Base-by-base conservation (phyloP, 2,329 filamentous ascomycete species). In the Trichoderma brevicompactum region DNA sequence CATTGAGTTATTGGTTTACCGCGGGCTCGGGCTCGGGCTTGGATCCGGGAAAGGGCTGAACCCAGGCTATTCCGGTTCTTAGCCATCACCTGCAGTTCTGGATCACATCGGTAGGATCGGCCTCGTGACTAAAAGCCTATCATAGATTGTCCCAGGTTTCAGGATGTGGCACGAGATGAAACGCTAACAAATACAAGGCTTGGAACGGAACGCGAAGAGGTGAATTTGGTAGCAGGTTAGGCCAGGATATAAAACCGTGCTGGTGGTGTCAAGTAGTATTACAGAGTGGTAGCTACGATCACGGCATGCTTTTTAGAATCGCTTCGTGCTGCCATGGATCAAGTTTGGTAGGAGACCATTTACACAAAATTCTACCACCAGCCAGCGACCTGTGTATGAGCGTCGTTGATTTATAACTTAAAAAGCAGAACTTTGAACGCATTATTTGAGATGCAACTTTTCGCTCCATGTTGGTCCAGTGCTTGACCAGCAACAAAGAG, bases 71-170 rank as follows among this genome's bases (percentile, higher is more conserved):
- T 49, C 46, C 46, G 7, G 46, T 49, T 44, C 53, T 56, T 43
- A 6, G 3, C n/a, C 17, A 56, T 56, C 40, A 55, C 52, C 38
- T 55, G 52, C 52, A 55, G 17, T 40, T 55, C 36, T 55, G 52
- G 38, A 55, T 41, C 52, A 40, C 36, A 55, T 41, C 38, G 36
- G 8, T 7, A 15, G 36, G 36, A 41, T 55, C 17, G 23, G 23
- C 41, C 53, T 56, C 53, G 40, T 56, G 53, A 56, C 53, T 17
- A 34, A 8, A 38, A 36, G 49, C 49, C 40, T 10, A 17, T 32
- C 40, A 28, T 43, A 15, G 23, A 17, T 36, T 34, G 36, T 32
- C n/a, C 40, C 23, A 13, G 9, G 40, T 28, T n/a, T n/a, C 46
- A 49, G 46, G 46, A 9, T 12, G 17, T 49, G 46, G 19, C 7